Percentiles rank a stretch among this genome's conserved stretches.
Conservation (phyloP, 2,329 filamentous ascomycete genomes). For the Monosporascus sp. region DNA sequence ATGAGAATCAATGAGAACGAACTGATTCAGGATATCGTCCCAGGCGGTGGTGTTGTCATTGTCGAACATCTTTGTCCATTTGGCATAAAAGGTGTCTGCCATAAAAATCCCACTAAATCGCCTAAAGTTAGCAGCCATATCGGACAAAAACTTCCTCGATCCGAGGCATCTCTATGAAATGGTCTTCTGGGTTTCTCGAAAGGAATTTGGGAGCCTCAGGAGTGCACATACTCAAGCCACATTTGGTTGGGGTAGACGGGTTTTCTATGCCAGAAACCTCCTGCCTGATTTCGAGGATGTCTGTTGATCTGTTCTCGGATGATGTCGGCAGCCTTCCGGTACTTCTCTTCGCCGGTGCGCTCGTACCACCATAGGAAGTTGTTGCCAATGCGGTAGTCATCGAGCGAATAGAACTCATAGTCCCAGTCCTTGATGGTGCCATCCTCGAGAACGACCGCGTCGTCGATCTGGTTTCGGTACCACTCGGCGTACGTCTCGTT, state of each 20-base stretch:
- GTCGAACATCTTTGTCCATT: conserved; percentile 29
- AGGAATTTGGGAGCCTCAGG: neutral
- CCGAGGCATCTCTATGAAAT: no score
- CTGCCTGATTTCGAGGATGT: conserved; percentile 40
- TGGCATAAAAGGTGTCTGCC: conserved; percentile 35
- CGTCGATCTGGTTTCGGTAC: conserved; percentile 37
- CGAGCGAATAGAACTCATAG: conserved; percentile 39
- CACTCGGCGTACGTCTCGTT: conserved; percentile 37
- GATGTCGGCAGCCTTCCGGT: conserved; percentile 38
- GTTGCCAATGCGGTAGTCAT: conserved; percentile 45
- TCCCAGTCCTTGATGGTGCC: conserved; percentile 42
- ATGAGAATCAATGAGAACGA: conserved; percentile 34
- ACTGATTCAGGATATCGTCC: conserved; percentile 33
- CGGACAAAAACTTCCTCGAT: no score
- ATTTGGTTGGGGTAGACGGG: conserved; percentile 25
- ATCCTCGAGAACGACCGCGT: conserved; percentile 33
- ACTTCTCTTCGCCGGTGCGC: conserved; percentile 38
- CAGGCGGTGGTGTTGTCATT: conserved; percentile 30
- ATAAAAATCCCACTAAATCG: conserved; percentile 36
- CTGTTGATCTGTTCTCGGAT: conserved; percentile 39
- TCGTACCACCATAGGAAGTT: conserved; percentile 43
- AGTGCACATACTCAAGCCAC: conserved; percentile 39
- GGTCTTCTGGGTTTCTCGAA: neutral
- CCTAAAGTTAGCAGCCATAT: no score
- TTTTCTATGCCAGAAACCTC: conserved; percentile 48